Conservation (phyloP, 495 filamentous ascomycete species). For the Talaromyces borbonicus region DNA sequence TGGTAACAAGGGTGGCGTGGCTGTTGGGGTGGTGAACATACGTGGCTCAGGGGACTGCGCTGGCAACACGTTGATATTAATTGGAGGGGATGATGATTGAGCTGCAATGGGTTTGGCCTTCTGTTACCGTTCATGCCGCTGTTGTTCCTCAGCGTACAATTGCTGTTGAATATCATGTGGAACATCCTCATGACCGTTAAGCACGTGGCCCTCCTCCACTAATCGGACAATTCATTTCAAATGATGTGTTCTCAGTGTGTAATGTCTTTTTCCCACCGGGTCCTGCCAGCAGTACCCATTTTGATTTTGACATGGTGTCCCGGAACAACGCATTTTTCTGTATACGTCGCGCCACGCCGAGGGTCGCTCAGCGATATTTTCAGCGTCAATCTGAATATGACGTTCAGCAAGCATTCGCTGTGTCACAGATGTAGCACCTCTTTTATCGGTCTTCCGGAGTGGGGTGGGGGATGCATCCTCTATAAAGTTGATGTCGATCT, state of each 20-base stretch:
- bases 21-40: not conserved
- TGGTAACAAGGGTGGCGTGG: not conserved
- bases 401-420: constrained; percentile 10
- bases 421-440: not conserved
- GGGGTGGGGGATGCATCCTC: too few relatives aligned
- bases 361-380: constrained; percentile 14
- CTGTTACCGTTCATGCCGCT: not conserved
- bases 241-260: constrained; percentile 2
- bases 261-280: constrained; percentile 11
- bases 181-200: not conserved
- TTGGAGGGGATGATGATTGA: not conserved
- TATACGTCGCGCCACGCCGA: constrained; percentile 22
- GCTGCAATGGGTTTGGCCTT: not conserved
- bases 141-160: constrained; percentile 22
- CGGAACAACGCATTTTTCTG: constrained; percentile 18
- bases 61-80: not conserved
- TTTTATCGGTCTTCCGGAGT: not conserved
- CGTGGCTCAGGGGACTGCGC: not conserved
- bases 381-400: constrained; percentile 16
- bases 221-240: not conserved
- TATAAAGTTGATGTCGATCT: constrained; percentile 14
- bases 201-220: not conserved
- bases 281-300: constrained; percentile 12
- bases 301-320: constrained; percentile 11
- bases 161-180: constrained; percentile 13